Evolutionary conservation across 1,139 yeast genomes (phyloP).

Genomic region (Williopsis jadinii): DNA sequence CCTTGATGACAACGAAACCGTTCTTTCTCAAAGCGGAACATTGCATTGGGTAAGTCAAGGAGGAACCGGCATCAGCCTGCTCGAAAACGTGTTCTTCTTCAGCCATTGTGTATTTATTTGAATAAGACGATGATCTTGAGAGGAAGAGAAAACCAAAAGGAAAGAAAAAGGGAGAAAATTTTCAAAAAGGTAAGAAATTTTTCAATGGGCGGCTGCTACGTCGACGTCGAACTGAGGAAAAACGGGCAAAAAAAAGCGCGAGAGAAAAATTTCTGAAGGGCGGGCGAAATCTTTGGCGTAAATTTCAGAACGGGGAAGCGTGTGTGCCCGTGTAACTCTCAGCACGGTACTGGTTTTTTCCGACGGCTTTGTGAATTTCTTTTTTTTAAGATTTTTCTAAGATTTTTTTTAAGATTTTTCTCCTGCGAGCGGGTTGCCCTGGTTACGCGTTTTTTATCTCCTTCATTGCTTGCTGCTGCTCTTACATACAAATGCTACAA

Average conservation of each 20-base stretch:
- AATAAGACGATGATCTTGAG: neutral
- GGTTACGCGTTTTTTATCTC: too few relatives aligned
- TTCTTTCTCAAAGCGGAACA: conserved; percentile 99
- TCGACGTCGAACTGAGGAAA: neutral
- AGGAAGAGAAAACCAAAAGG: neutral
- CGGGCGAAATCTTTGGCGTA: too few relatives aligned
- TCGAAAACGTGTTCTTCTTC: conserved; percentile 75
- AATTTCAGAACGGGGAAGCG: too few relatives aligned
- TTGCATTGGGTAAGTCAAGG: conserved; percentile 98
- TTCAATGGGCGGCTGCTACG: neutral
- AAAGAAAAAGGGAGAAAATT: neutral
- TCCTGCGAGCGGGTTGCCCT: too few relatives aligned
- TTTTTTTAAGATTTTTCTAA: too few relatives aligned
- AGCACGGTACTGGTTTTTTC: too few relatives aligned
- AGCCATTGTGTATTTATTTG: conserved; percentile 1
- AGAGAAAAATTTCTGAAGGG: too few relatives aligned
- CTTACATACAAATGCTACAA: too few relatives aligned
- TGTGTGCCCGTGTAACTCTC: too few relatives aligned
- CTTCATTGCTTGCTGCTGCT: too few relatives aligned
- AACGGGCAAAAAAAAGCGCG: neutral
- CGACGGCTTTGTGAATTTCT: too few relatives aligned
- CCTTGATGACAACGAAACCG: conserved; percentile 98
- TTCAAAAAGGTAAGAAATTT: neutral
- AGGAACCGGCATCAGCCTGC: conserved; percentile 99
- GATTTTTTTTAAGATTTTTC: too few relatives aligned